A percentile compares a stretch with the other conserved stretches of the same genome.
Evolutionary conservation across 2,329 filamentous ascomycete genomes (phyloP).

Genomic region (Alternaria postmessia): DNA sequence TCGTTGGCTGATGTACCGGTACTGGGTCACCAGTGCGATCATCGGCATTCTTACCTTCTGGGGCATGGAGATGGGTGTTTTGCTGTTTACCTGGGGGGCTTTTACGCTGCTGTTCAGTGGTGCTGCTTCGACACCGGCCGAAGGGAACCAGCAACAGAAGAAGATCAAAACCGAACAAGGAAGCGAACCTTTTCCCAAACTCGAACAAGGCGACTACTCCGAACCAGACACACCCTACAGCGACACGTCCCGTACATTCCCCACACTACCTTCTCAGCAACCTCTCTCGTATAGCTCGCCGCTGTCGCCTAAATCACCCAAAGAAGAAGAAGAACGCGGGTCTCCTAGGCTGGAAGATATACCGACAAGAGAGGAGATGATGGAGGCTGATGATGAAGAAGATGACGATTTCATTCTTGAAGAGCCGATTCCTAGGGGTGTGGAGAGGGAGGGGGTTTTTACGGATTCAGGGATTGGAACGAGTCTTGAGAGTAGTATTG

Average conservation of each 20-base stretch:
- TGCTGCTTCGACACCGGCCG: not conserved
- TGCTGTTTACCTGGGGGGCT: slow-evolving; percentile 70
- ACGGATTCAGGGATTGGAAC: slow-evolving; percentile 59
- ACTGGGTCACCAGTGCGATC: slow-evolving; percentile 74
- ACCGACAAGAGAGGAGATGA: slow-evolving; percentile 35
- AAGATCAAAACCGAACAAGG: not conserved
- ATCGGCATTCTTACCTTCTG: slow-evolving; percentile 78
- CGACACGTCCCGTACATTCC: slow-evolving; percentile 59
- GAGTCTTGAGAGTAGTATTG: slow-evolving; percentile 52
- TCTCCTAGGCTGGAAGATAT: slow-evolving; percentile 29
- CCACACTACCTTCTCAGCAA: slow-evolving; percentile 55
- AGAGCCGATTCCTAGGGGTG: slow-evolving; percentile 24
- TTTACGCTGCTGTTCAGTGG: slow-evolving; percentile 55
- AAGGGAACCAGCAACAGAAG: not conserved
- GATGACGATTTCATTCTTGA: slow-evolving; percentile 56
- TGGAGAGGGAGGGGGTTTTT: slow-evolving; percentile 22
- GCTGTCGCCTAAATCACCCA: slow-evolving; percentile 15
- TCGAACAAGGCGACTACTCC: slow-evolving; percentile 6
- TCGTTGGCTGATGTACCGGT: slow-evolving; percentile 80
- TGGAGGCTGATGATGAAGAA: slow-evolving; percentile 56
- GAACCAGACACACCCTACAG: slow-evolving; percentile 46
- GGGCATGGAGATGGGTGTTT: slow-evolving; percentile 74
- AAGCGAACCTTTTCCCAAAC: slow-evolving; percentile 18
- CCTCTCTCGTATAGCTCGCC: slow-evolving; percentile 50
- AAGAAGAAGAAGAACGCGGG: slow-evolving; percentile 31